Percentiles rank a stretch among this genome's conserved stretches.
These are phyloP conservation scores for Fusarium xylarioides DNA, from an alignment of 2,329 filamentous ascomycete genomes.

Conservation along the genomic window DNA sequence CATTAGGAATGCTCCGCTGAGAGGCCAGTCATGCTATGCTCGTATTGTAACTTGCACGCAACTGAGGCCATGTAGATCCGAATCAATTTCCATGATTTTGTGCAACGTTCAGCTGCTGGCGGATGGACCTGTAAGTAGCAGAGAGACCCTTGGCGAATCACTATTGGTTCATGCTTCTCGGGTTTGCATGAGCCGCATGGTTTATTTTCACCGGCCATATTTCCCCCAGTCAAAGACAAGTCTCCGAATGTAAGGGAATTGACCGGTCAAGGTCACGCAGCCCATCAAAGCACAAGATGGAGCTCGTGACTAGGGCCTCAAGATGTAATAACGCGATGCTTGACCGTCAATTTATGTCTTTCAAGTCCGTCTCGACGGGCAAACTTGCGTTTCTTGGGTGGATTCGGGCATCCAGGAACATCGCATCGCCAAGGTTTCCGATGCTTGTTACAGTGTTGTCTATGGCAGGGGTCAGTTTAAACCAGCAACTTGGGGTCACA, in stretches of 20 bases:
- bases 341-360: conserved; percentile 52
- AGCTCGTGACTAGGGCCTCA: conserved; percentile 33
- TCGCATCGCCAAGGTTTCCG: conserved; percentile 54
- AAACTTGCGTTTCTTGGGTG: conserved; percentile 53
- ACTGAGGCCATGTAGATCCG: conserved; percentile 8
- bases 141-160: conserved; percentile 20
- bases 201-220: conserved; percentile 33
- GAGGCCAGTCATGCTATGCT: not conserved
- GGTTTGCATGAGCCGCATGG: conserved; percentile 27
- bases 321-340: conserved; percentile 46
- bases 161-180: conserved; percentile 33
- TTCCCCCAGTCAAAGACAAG: conserved; percentile 35
- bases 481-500: conserved; percentile 13
- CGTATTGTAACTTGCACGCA: not conserved
- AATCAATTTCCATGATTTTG: conserved; percentile 8
- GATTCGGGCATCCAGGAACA: conserved; percentile 52
- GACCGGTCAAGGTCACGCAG: conserved; percentile 39
- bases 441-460: conserved; percentile 56
- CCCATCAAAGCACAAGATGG: conserved; percentile 24
- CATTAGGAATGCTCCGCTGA: not conserved
- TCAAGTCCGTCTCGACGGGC: conserved; percentile 54
- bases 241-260: conserved; percentile 33
- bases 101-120: conserved; percentile 21
- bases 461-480: conserved; percentile 39
- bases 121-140: conserved; percentile 12